Base-by-base conservation (phyloP, 495 filamentous ascomycete genomes). In the Trichoderma parareesei region DNA sequence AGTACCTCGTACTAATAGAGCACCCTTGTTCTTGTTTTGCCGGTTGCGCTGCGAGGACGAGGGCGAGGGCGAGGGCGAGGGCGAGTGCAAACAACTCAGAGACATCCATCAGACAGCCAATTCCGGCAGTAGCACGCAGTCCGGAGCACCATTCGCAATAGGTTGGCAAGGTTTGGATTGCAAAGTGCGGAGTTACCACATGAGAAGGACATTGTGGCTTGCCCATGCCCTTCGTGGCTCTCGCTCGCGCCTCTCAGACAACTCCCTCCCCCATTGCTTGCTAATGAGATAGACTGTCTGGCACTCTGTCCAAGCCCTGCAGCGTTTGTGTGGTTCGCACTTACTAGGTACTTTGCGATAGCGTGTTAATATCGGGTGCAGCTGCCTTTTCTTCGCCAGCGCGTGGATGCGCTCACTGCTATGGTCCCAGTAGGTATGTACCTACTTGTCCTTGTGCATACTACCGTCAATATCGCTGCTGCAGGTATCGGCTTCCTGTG, bases 101-200 rank as follows among this genome's bases (percentile, higher is more conserved):
- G 27, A 27, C 27, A 27, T 27, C 27, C 27, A 27, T 27, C 27
- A 27, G 27, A 57, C 18, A 35, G 18, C 49, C 49, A 57, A 57
- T 57, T 57, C 49, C 49, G 49, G 49, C 20, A 10, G 20, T 11
- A 57, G 46, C 16, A 49, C 20, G 48, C 27, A 27, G 27, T 27
- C 27, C 27, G 20, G 49, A 57, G 48, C n/a, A 55, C 40, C 40
- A 41, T 41, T 41, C 40, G 40, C 40, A 41, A 11, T 41, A 41
- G 40, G 40, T 2, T 41, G n/a, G n/a, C n/a, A n/a, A n/a, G n/a
- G n/a, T n/a, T n/a, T n/a, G 40, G 40, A 41, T 41, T 41, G 48
- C n/a, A 57, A 10, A 20, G 49, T 57, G 49, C 49, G 49, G 49
- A 57, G 49, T 27, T 57, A 57, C 49, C 9, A n/a, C 49, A 57